phyloP scores from a whole-genome alignment of 1,284 basidiomycete species.

The Austroboletus niveus region DNA sequence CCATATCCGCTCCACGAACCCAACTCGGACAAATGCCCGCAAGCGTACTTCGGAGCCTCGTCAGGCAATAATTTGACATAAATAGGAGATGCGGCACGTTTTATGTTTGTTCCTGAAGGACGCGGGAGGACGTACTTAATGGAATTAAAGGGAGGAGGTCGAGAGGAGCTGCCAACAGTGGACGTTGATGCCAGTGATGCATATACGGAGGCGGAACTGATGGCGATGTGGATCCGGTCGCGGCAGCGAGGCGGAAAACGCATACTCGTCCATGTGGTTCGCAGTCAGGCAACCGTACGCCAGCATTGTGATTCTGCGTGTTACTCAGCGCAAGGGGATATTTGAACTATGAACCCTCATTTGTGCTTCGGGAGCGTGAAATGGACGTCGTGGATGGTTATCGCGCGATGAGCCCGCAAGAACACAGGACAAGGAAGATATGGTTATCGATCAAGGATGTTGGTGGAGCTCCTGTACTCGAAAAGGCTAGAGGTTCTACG shows the following conservation, averaged over 20 bases:
- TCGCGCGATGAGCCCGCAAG: constrained; percentile 55
- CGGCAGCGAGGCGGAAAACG: constrained; percentile 55
- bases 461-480: constrained; percentile 47
- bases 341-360: constrained; percentile 56
- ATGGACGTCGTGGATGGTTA: constrained; percentile 17
- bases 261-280: constrained; percentile 48
- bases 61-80: constrained; percentile 73
- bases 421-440: constrained; percentile 56
- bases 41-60: constrained; percentile 78
- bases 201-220: constrained; percentile 24
- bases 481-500: constrained; percentile 79
- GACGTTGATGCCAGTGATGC: constrained; percentile 18
- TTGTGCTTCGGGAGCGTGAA: constrained; percentile 20
- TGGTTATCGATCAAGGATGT: constrained; percentile 26
- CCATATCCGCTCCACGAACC: constrained; percentile 83
- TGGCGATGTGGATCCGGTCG: constrained; percentile 29
- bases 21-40: constrained; percentile 85
- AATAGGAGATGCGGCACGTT: constrained; percentile 67
- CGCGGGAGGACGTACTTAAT: constrained; percentile 19
- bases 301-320: constrained; percentile 22
- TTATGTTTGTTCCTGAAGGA: constrained; percentile 19
- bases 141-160: constrained; percentile 22
- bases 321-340: constrained; percentile 40
- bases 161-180: constrained; percentile 21
- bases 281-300: constrained; percentile 30